phyloP scores from a whole-genome alignment of 805 yeast species.

The Candida endomychidarum region DNA sequence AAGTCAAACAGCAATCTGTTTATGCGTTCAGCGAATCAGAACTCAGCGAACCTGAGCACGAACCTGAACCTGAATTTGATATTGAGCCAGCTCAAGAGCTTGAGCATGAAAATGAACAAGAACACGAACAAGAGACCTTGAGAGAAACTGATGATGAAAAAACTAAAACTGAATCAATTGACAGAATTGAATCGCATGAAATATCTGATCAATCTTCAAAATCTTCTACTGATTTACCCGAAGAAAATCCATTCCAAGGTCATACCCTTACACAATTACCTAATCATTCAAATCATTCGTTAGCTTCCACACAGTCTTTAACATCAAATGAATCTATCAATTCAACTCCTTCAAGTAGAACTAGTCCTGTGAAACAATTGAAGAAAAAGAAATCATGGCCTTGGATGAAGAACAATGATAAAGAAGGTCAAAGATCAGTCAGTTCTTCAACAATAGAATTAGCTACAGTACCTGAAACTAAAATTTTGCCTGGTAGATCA shows the following conservation, averaged over 20 bases:
- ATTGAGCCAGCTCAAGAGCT: background rate
- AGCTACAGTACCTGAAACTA: conserved; percentile 24
- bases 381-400: conserved; percentile 43
- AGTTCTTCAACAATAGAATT: conserved; percentile 33
- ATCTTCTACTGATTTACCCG: conserved; percentile 10
- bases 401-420: conserved; percentile 29
- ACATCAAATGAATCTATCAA: conserved; percentile 10
- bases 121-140: conserved; percentile 6
- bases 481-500: conserved; percentile 22
- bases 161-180: conserved; percentile 8
- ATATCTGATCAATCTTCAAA: conserved; percentile 16
- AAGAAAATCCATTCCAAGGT: background rate
- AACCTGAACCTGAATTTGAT: background rate
- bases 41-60: too few species aligned
- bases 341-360: conserved; percentile 8
- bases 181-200: conserved; percentile 15
- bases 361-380: conserved; percentile 19
- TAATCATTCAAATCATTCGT: conserved; percentile 9
- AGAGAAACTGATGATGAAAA: conserved; percentile 7
- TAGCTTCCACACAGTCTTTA: conserved; percentile 1
- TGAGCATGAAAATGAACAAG: background rate
- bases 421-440: conserved; percentile 22
- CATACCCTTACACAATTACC: conserved; percentile 5
- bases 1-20: too few species aligned
- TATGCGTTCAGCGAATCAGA: too few species aligned